Base-by-base conservation (phyloP, 345 rosid species). In the Heritiera littoralis region DNA sequence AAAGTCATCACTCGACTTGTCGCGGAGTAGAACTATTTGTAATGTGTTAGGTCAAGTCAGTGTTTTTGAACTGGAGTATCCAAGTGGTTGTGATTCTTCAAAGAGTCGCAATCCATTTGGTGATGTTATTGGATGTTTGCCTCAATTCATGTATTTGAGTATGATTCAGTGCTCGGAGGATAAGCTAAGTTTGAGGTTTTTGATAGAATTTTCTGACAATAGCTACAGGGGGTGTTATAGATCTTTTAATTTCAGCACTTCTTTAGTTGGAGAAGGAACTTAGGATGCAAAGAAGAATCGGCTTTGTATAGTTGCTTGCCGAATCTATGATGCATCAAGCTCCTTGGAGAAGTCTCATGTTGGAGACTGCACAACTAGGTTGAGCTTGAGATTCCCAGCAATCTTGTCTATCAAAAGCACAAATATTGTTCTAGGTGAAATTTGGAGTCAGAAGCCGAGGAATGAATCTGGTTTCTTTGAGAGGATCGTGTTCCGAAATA, bases 241-340 rank as follows among this genome's bases (percentile, higher is more conserved):
- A 23, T 23, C 28, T 23, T 23, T 23, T 23, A 23, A 23, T 23
- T 23, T 23, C 28, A 23, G 7, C 64, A 69, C 52, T 23, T 56
- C 77, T 5, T 52, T 90, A 49, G 72, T 90, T 48, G 93, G 85
- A 6, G 93, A 90, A 86, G 91, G 85, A 48, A 6, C 59, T 23
- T 88, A 89, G 90, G 90, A 85, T 54, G 83, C 79, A 2, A 77
- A 72, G 73, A 83, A 77, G 63, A 79, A 87, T 67, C 79, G 18
- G 48, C 81, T 88, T 18, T 76, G 73, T 73, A 51, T 83, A 17
- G 72, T 70, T 38, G 90, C 84, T 14, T 85, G 85, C 54, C 75
- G 80, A 46, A 67, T 87, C 55, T 69, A 76, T 64, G 82, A 81
- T 58, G 30, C 51, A 13, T 28, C 1, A 71, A 2, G 75, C 65